phyloP scores from a whole-genome alignment of 768 basidiomycete species.

The Hirschioporus abietinus region DNA sequence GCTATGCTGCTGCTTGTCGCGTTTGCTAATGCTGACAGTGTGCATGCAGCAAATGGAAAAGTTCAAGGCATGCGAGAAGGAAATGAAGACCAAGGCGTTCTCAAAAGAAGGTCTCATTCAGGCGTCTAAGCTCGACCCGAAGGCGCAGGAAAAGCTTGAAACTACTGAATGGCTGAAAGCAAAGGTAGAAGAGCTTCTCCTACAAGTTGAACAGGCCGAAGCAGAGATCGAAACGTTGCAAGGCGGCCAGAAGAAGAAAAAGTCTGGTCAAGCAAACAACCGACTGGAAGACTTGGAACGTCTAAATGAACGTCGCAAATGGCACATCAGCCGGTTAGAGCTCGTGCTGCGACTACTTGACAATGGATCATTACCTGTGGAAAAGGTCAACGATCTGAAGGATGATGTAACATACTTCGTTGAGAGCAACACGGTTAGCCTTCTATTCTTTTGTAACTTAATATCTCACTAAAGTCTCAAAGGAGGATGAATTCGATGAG shows the following conservation, averaged over 20 bases:
- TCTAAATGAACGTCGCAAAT: slow-evolving; percentile 89
- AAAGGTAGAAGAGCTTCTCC: slow-evolving; percentile 85
- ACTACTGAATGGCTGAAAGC: slow-evolving; percentile 80
- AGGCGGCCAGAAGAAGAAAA: slow-evolving; percentile 73
- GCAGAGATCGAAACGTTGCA: slow-evolving; percentile 90
- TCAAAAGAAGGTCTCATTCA: slow-evolving; percentile 97
- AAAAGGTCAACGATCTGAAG: slow-evolving; percentile 76
- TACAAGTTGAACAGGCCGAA: slow-evolving; percentile 91
- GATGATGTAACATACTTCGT: slow-evolving; percentile 97
- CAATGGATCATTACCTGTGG: slow-evolving; percentile 83
- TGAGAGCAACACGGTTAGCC: slow-evolving; percentile 86
- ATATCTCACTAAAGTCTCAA: slow-evolving; percentile 19
- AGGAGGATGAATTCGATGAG: slow-evolving; percentile 98
- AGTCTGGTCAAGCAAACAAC: slow-evolving; percentile 61
- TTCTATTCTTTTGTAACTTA: slow-evolving; percentile 2
- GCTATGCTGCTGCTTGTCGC: slow-evolving; percentile 14
- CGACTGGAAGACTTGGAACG: slow-evolving; percentile 80
- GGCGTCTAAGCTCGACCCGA: slow-evolving; percentile 91
- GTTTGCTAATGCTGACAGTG: slow-evolving; percentile 19
- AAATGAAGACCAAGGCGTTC: slow-evolving; percentile 99
- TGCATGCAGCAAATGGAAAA: slow-evolving; percentile 96
- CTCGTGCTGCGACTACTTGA: slow-evolving; percentile 89
- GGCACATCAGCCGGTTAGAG: slow-evolving; percentile 92
- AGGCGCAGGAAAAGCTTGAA: slow-evolving; percentile 94
- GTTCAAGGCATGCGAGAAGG: slow-evolving; percentile 99